phyloP scores from a whole-genome alignment of 805 yeast species.

The Limtongozyma cylindracea region DNA sequence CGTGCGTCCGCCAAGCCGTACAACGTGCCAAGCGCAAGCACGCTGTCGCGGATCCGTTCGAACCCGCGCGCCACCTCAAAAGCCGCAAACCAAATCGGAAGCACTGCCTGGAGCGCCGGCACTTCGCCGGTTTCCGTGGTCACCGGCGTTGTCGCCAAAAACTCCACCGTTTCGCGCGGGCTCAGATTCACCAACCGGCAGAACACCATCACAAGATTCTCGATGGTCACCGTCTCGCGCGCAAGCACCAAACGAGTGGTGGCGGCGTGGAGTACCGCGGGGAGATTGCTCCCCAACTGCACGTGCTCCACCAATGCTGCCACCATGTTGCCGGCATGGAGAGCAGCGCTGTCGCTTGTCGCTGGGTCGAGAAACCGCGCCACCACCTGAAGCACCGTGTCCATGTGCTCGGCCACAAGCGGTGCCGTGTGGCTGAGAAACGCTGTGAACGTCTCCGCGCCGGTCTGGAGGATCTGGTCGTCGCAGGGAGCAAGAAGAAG shows the following conservation, averaged over 20 bases:
- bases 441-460: slow-evolving; percentile 49
- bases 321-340: slow-evolving; percentile 48
- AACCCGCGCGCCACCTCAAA: slow-evolving; percentile 66
- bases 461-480: slow-evolving; percentile 51
- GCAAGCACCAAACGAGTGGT: slow-evolving; percentile 42
- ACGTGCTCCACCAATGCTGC: slow-evolving; percentile 29
- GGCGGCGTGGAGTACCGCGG: slow-evolving; percentile 41
- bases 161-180: slow-evolving; percentile 28
- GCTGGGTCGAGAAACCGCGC: slow-evolving; percentile 47
- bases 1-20: slow-evolving; percentile 30
- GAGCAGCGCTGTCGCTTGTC: slow-evolving; percentile 59
- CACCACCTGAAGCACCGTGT: slow-evolving; percentile 33
- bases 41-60: slow-evolving; percentile 37
- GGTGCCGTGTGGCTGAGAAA: slow-evolving; percentile 18
- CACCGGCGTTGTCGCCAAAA: slow-evolving; percentile 17
- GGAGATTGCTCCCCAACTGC: slow-evolving; percentile 12
- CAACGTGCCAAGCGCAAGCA: slow-evolving; percentile 47
- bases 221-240: slow-evolving; percentile 45
- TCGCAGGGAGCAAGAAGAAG: slow-evolving; percentile 26
- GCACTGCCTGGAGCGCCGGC: slow-evolving; percentile 27
- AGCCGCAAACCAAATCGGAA: slow-evolving; percentile 65
- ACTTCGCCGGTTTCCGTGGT: too few species aligned
- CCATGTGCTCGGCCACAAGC: slow-evolving; percentile 14
- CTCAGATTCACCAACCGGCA: slow-evolving; percentile 43
- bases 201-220: slow-evolving; percentile 52